Evolutionary conservation across 805 yeast species (phyloP).

Genomic region (Nakazawaea peltata): DNA sequence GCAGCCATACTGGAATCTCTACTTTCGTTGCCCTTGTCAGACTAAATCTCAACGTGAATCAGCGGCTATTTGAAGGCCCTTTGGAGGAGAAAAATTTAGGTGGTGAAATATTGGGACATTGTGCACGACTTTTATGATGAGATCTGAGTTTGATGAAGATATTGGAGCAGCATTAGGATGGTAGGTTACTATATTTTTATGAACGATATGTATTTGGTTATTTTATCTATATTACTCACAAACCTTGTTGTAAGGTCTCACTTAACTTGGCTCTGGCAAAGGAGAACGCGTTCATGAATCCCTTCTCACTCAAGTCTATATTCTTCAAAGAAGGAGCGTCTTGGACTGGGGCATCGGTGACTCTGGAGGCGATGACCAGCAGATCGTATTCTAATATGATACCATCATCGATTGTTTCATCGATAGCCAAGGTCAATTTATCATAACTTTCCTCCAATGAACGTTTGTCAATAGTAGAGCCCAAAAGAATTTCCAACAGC

Average conservation of each 20-base stretch:
- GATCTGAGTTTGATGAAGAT: too few species aligned
- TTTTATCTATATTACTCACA: slow-evolving; percentile 13
- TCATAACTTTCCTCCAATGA: slow-evolving; percentile 79
- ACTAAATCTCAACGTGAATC: too few species aligned
- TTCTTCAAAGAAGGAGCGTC: slow-evolving; percentile 51
- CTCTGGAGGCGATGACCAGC: slow-evolving; percentile 79
- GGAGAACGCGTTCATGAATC: slow-evolving; percentile 76
- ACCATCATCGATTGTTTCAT: slow-evolving; percentile 92
- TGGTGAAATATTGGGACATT: too few species aligned
- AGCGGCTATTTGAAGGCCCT: too few species aligned
- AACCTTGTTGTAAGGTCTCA: slow-evolving; percentile 32
- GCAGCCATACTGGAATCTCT: background rate
- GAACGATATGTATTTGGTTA: background rate
- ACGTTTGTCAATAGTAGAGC: slow-evolving; percentile 65
- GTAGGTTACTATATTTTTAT: background rate
- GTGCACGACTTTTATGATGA: too few species aligned
- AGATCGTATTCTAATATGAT: slow-evolving; percentile 87
- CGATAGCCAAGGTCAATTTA: slow-evolving; percentile 76
- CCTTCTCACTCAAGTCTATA: slow-evolving; percentile 65
- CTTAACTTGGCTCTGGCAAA: slow-evolving; percentile 69
- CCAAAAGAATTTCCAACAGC: slow-evolving; percentile 70
- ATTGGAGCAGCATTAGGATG: too few species aligned
- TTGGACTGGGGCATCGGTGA: slow-evolving; percentile 74
- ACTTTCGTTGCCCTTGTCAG: background rate
- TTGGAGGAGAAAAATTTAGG: too few species aligned